Conservation (phyloP, 2,329 filamentous ascomycete genomes). For the Clonostachys solani region DNA sequence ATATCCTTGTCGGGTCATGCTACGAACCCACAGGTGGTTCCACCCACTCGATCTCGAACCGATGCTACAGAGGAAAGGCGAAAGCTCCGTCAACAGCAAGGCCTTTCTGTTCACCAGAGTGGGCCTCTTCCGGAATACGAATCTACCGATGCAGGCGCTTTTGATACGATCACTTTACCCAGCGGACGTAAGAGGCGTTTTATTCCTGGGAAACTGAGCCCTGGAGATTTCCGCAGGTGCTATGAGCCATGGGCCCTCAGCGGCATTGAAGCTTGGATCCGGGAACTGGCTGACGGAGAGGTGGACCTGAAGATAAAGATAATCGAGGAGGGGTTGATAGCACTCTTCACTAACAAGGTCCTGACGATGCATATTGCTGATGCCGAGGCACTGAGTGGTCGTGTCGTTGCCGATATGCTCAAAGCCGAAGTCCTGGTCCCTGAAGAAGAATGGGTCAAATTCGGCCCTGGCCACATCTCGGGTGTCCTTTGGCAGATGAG, state of each 20-base stretch:
- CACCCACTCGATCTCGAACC: constrained; percentile 89
- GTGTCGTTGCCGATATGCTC: constrained; percentile 78
- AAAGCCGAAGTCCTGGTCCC: constrained; percentile 71
- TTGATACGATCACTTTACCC: constrained; percentile 83
- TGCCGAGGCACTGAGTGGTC: constrained; percentile 78
- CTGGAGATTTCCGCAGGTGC: constrained; percentile 79
- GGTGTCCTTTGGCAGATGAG: constrained; percentile 94
- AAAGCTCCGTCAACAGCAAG: constrained; percentile 47
- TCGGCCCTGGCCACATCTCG: constrained; percentile 73
- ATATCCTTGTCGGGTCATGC: constrained; percentile 81
- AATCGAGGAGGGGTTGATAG: constrained; percentile 82
- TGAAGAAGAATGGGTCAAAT: constrained; percentile 98
- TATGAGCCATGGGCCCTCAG: constrained; percentile 90
- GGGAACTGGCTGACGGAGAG: constrained; percentile 86
- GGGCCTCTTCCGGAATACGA: constrained; percentile 52
- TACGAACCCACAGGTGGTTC: constrained; percentile 71
- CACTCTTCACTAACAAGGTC: constrained; percentile 89
- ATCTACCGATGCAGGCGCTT: constrained; percentile 50
- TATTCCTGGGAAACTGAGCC: constrained; percentile 76
- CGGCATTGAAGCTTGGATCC: constrained; percentile 81
- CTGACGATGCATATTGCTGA: constrained; percentile 98
- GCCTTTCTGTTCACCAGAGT: constrained; percentile 17
- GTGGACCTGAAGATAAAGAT: constrained; percentile 80
- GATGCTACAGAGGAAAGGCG: constrained; percentile 75
- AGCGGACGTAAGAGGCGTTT: constrained; percentile 78